These are phyloP conservation scores for Moesziomyces antarcticus DNA, from an alignment of 1,284 basidiomycete genomes.

Conservation along the genomic window DNA sequence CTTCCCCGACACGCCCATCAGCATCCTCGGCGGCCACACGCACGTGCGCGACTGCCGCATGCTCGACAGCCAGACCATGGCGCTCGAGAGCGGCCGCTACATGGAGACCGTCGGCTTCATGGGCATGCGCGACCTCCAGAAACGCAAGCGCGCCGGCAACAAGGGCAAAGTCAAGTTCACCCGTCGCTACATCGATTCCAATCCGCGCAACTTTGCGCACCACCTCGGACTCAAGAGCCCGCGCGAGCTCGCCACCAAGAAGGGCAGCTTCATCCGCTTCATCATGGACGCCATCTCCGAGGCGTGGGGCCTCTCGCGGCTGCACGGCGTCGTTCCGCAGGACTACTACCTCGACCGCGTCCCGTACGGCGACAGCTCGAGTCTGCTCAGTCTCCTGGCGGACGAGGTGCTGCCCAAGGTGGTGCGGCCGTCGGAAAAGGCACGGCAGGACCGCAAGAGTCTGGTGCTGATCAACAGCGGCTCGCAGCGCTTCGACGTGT, in stretches of 20 bases:
- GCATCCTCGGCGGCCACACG: slow-evolving; percentile 62
- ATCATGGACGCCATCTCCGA: slow-evolving; percentile 59
- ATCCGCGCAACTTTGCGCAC: slow-evolving; percentile 67
- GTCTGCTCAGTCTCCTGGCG: slow-evolving; percentile 57
- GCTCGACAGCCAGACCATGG: slow-evolving; percentile 58
- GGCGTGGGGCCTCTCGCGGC: slow-evolving; percentile 59
- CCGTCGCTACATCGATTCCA: slow-evolving; percentile 70
- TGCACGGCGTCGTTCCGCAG: slow-evolving; percentile 61
- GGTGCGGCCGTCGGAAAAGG: slow-evolving; percentile 56
- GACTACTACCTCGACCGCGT: slow-evolving; percentile 65
- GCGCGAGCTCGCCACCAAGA: slow-evolving; percentile 54
- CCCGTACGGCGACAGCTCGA: slow-evolving; percentile 45
- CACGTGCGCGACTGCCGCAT: slow-evolving; percentile 64
- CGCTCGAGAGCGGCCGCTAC: slow-evolving; percentile 63
- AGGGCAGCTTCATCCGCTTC: slow-evolving; percentile 55
- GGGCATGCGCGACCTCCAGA: slow-evolving; percentile 46
- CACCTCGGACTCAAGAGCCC: slow-evolving; percentile 43
- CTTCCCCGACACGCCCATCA: slow-evolving; percentile 60
- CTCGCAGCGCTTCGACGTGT: slow-evolving; percentile 63
- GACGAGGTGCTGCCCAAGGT: slow-evolving; percentile 61
- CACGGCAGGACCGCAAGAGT: slow-evolving; percentile 41
- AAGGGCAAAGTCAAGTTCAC: slow-evolving; percentile 66
- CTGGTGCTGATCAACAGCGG: slow-evolving; percentile 65
- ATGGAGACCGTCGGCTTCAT: slow-evolving; percentile 56
- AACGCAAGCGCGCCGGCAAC: slow-evolving; percentile 32